phyloP scores from a whole-genome alignment of 257 asterid species.

The Penstemon barbatus region DNA sequence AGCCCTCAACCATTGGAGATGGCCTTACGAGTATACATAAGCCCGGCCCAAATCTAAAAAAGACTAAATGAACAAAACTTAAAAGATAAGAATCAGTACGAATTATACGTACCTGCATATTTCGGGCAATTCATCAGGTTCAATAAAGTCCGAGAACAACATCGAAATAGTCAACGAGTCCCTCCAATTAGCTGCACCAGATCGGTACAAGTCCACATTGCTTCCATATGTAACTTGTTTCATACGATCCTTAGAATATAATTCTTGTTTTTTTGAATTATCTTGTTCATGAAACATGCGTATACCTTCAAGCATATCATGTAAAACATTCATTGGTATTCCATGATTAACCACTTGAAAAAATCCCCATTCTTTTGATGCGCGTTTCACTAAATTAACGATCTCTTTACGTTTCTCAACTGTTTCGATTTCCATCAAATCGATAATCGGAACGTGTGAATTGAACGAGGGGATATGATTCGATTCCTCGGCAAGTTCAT shows the following conservation, averaged over 20 bases:
- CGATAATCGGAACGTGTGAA: slow-evolving; percentile 22
- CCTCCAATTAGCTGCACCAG: slow-evolving; percentile 35
- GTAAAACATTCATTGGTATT: not conserved
- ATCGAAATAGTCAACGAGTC: slow-evolving; percentile 24
- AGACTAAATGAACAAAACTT: no score
- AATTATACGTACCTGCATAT: slow-evolving; percentile 16
- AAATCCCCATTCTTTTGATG: slow-evolving; percentile 22
- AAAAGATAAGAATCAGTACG: not conserved
- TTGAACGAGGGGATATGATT: not conserved
- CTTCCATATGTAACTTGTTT: slow-evolving; percentile 3
- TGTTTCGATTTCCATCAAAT: not conserved
- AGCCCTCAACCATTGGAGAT: no score
- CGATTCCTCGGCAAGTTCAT: not conserved
- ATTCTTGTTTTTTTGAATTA: slow-evolving; percentile 8
- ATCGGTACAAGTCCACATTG: slow-evolving; percentile 20
- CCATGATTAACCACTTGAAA: slow-evolving; percentile 32
- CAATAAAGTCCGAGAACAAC: slow-evolving; percentile 21
- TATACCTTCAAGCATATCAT: slow-evolving; percentile 22
- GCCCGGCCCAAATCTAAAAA: no score
- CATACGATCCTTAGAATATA: slow-evolving; percentile 13
- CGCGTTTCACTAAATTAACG: slow-evolving; percentile 4
- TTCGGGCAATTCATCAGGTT: not conserved
- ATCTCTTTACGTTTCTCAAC: not conserved
- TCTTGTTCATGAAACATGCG: slow-evolving; percentile 28
- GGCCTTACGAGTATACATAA: no score